Percentiles rank a stretch among this genome's conserved stretches.
Conservation (phyloP, 2,329 filamentous ascomycete species). For the Xylaria sp. region DNA sequence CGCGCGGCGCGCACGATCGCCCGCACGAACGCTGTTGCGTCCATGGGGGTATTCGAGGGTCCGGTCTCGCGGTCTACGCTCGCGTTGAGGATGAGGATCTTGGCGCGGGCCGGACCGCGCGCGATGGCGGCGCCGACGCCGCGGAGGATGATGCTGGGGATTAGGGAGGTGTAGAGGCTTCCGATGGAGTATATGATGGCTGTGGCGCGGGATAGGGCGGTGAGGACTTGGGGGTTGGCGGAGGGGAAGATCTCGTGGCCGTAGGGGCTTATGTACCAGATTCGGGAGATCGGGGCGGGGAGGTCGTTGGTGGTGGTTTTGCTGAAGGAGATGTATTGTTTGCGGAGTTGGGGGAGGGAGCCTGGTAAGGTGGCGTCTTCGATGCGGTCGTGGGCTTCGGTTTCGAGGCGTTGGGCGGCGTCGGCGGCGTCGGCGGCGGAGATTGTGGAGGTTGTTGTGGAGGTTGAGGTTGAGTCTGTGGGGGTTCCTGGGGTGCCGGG, state of each 20-base stretch:
- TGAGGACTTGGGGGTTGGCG: conserved; percentile 74
- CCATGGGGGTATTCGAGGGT: conserved; percentile 58
- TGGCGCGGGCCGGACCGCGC: conserved; percentile 47
- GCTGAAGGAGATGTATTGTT: conserved; percentile 75
- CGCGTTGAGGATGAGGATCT: conserved; percentile 81
- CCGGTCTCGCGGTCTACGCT: conserved; percentile 83
- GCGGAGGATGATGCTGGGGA: conserved; percentile 74
- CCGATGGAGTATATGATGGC: conserved; percentile 88
- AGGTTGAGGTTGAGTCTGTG: conserved; percentile 8
- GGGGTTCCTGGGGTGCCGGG: conserved; percentile 1
- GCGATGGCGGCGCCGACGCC: conserved; percentile 62
- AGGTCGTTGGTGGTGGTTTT: conserved; percentile 61
- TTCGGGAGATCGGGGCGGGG: conserved; percentile 66
- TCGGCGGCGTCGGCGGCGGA: conserved; percentile 26
- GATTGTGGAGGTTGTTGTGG: too few relatives aligned
- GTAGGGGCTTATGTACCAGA: conserved; percentile 99
- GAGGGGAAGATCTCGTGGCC: conserved; percentile 89
- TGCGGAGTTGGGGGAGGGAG: conserved; percentile 71
- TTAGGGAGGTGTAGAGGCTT: conserved; percentile 83
- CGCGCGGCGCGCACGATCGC: conserved; percentile 69
- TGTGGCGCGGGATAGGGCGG: conserved; percentile 58
- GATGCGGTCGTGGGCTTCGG: conserved; percentile 56
- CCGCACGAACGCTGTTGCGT: conserved; percentile 73
- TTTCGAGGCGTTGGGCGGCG: conserved; percentile 32
- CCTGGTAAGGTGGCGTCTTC: conserved; percentile 80